Evolutionary conservation across 495 filamentous ascomycete genomes (phyloP).

Genomic region (Lasiosphaeris hirsuta): DNA sequence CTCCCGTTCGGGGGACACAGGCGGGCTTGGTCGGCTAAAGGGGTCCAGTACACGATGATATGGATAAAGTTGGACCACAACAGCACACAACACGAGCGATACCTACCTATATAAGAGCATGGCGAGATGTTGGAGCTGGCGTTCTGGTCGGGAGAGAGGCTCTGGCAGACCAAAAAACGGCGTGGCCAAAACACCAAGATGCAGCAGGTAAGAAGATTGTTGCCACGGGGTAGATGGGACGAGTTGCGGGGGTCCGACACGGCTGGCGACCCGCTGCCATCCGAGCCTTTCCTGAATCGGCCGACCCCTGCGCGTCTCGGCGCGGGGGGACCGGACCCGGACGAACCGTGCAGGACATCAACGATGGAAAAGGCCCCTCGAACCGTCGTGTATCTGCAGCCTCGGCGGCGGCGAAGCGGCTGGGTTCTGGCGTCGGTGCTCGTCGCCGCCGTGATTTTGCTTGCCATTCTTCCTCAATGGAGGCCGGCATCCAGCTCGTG

Average conservation of each 20-base stretch:
- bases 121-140: no score
- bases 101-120: no score
- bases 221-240: background rate
- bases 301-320: slow-evolving; percentile 8
- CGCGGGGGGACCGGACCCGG: background rate
- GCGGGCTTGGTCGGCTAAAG: no score
- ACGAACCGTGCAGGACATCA: background rate
- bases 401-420: background rate
- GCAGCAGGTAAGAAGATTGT: no score
- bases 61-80: no score
- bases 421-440: slow-evolving; percentile 12
- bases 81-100: no score
- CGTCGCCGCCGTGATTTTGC: slow-evolving; percentile 5
- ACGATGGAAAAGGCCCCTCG: background rate
- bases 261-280: background rate
- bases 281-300: background rate
- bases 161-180: no score
- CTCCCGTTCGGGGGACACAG: no score
- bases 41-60: no score
- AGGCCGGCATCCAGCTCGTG: background rate
- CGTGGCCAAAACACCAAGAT: no score
- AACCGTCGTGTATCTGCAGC: background rate
- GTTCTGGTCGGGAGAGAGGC: no score
- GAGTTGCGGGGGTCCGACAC: background rate
- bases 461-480: slow-evolving; percentile 5